A percentile compares a stretch with the other conserved stretches of the same genome.
These are phyloP conservation scores for Ceratocystis cacaofunesta DNA, from an alignment of 2,329 filamentous ascomycete species.

Conservation along the genomic window DNA sequence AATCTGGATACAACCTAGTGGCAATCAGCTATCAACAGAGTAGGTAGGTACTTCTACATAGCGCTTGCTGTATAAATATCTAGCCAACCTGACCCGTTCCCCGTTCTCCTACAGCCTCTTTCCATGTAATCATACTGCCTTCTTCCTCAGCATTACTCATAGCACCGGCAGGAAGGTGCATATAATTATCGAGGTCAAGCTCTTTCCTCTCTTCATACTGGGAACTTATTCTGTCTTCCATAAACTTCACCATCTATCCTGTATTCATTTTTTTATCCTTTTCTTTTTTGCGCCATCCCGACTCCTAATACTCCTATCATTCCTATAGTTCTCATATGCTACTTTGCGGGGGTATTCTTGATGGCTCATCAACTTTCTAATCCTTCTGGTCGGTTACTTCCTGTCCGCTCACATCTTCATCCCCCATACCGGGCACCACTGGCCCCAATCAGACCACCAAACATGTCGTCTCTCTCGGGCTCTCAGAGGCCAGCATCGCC, in stretches of 20 bases:
- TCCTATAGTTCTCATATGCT: background rate
- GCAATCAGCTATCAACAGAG: background rate
- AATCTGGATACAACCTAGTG: slow-evolving; percentile 6
- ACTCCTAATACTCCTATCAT: background rate
- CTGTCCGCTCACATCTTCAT: background rate
- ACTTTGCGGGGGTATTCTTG: background rate
- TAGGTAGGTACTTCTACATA: background rate
- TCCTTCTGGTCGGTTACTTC: background rate
- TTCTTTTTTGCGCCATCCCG: background rate
- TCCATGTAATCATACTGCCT: background rate
- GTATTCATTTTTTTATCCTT: background rate
- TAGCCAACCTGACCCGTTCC: background rate
- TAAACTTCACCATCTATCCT: background rate
- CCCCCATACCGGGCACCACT: background rate
- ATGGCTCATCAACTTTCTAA: background rate
- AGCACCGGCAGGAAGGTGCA: background rate
- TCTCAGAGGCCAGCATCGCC: slow-evolving; percentile 2
- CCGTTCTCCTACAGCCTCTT: background rate
- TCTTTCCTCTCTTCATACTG: background rate
- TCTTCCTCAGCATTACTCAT: background rate
- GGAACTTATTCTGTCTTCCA: background rate
- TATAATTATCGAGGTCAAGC: background rate
- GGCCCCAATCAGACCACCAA: background rate
- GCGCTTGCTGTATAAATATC: background rate
- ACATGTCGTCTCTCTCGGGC: background rate